Conservation (phyloP, 306 rosid species). For the Pterocarpus macrocarpus region DNA sequence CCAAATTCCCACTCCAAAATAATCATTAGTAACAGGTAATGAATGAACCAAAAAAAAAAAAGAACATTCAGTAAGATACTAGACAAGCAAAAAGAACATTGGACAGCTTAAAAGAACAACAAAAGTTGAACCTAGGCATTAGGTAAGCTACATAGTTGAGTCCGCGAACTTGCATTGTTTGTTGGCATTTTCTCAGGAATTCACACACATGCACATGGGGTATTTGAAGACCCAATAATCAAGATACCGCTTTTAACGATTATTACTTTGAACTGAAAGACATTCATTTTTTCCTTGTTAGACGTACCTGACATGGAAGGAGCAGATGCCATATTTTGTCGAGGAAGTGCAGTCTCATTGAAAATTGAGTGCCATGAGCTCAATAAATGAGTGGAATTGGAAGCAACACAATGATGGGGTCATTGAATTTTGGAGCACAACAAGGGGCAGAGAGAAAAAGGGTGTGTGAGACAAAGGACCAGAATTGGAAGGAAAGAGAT, state of each 20-base stretch:
- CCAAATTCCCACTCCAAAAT: slow-evolving; percentile 12
- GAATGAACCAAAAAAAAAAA: slow-evolving; percentile 2
- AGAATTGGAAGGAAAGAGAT: slow-evolving; percentile 1
- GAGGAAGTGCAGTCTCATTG: slow-evolving; percentile 79
- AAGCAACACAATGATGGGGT: slow-evolving; percentile 27
- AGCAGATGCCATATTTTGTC: slow-evolving; percentile 77
- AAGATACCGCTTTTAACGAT: background rate
- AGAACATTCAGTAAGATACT: background rate
- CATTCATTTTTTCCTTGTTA: background rate
- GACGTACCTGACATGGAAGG: slow-evolving; percentile 88
- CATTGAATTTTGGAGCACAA: slow-evolving; percentile 33
- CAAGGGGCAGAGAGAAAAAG: background rate
- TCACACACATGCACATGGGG: background rate
- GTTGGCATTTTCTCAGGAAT: slow-evolving; percentile 13
- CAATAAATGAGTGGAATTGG: slow-evolving; percentile 2
- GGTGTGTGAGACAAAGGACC: slow-evolving; percentile 20
- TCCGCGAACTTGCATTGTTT: slow-evolving; percentile 28
- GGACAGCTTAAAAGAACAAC: background rate
- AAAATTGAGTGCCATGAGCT: slow-evolving; percentile 54
- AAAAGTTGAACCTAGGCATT: slow-evolving; percentile 24
- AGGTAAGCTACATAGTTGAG: slow-evolving; percentile 26
- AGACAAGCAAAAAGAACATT: slow-evolving; percentile 23
- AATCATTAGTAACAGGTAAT: background rate
- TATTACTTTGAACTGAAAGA: slow-evolving; percentile 18
- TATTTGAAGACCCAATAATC: slow-evolving; percentile 12